A percentile compares a stretch with the other conserved stretches of the same genome.
These are phyloP conservation scores for Apiospora malaysiana DNA, from an alignment of 2,329 filamentous ascomycete species.

Conservation along the genomic window DNA sequence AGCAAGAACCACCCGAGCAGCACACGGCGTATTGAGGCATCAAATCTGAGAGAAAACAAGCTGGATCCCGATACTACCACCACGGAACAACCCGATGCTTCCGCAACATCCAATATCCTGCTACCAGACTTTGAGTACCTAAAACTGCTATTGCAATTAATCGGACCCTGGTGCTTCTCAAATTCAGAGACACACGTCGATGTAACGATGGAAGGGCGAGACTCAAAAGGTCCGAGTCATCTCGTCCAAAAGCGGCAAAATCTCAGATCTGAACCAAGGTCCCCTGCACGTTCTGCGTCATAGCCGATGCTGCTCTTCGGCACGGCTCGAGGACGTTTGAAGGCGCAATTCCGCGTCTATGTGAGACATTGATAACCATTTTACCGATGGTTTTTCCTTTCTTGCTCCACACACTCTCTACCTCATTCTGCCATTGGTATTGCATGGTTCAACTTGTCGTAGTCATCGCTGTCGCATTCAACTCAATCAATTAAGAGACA, in stretches of 20 bases:
- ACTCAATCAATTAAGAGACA: conserved; percentile 7
- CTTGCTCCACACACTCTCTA: no score
- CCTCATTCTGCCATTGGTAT: background rate
- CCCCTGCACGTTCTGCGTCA: conserved; percentile 19
- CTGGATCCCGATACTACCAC: background rate
- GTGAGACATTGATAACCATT: conserved; percentile 20
- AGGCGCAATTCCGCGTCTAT: conserved; percentile 20
- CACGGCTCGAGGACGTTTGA: conserved; percentile 23
- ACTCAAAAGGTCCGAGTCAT: conserved; percentile 21
- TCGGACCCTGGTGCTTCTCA: conserved; percentile 6
- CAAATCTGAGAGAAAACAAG: background rate
- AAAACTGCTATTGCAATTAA: background rate
- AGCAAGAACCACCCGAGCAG: background rate
- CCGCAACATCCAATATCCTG: background rate
- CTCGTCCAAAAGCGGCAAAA: conserved; percentile 15
- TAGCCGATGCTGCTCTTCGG: conserved; percentile 23
- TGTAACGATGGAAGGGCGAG: conserved; percentile 17
- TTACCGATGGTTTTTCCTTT: background rate
- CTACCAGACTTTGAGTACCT: background rate
- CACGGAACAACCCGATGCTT: conserved; percentile 6
- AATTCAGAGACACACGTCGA: conserved; percentile 7
- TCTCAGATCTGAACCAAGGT: conserved; percentile 22
- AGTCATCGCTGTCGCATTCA: background rate
- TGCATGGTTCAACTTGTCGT: conserved; percentile 6
- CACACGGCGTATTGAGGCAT: background rate